These are phyloP conservation scores for Trichopus zeylanicus DNA, from an alignment of 116 monocot genomes.

Conservation along the genomic window DNA sequence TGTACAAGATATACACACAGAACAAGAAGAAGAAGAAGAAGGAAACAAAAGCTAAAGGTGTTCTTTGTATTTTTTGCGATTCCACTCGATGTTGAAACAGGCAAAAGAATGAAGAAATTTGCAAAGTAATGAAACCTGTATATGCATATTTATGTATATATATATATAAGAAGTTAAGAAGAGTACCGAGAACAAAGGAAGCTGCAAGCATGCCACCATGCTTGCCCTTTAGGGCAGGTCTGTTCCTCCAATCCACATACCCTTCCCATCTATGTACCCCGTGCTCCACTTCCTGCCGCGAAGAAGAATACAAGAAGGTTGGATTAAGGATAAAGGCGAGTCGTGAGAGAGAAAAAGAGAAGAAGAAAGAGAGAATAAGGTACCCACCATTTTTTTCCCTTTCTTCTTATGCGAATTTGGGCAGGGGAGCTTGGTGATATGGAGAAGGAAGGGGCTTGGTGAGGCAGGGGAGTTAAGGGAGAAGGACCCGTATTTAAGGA, in stretches of 20 bases:
- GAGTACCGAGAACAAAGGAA: constrained; percentile 71
- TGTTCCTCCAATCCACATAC: constrained; percentile 84
- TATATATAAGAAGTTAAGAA: not conserved
- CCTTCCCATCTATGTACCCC: constrained; percentile 52
- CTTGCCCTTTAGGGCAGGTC: constrained; percentile 44
- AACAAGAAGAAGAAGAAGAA: too few species aligned
- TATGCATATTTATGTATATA: not conserved
- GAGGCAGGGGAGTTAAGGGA: not conserved
- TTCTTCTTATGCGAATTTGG: not conserved
- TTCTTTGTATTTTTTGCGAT: too few species aligned
- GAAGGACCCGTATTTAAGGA: constrained; percentile 4
- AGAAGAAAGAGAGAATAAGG: not conserved
- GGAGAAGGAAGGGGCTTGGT: too few species aligned
- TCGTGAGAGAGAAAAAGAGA: not conserved
- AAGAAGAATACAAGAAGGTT: not conserved
- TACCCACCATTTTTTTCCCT: constrained; percentile 8
- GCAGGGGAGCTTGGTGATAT: too few species aligned
- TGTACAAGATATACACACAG: too few species aligned
- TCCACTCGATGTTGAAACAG: not conserved
- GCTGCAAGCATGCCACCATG: constrained; percentile 85
- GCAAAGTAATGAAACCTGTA: not conserved
- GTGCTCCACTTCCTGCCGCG: constrained; percentile 45
- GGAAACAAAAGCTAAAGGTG: not conserved
- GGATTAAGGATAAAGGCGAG: not conserved
- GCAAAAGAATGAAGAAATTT: not conserved